These are phyloP conservation scores for Beauveria scarabaeidicola DNA, from an alignment of 2,329 filamentous ascomycete species.

Conservation along the genomic window DNA sequence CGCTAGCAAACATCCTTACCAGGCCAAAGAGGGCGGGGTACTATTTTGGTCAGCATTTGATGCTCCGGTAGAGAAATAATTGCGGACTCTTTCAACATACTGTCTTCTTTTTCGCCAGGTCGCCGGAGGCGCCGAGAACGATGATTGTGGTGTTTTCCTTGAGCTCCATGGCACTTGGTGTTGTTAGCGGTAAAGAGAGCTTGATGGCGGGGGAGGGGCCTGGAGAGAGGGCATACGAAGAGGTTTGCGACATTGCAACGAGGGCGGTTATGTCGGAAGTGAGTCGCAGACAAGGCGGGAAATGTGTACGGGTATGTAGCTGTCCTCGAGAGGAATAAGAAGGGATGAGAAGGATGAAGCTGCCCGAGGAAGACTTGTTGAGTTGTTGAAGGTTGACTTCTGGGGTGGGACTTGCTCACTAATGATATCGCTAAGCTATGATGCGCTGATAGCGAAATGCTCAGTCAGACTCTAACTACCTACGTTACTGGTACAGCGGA, in stretches of 20 bases:
- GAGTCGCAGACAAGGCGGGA: not conserved
- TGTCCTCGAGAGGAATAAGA: not conserved
- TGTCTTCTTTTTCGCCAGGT: constrained; percentile 99
- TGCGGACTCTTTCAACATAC: constrained; percentile 40
- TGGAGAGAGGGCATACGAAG: constrained; percentile 29
- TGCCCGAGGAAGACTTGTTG: not conserved
- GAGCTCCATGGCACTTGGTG: constrained; percentile 72
- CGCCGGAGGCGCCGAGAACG: constrained; percentile 92
- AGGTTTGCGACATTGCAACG: constrained; percentile 15
- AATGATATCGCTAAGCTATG: constrained; percentile 11
- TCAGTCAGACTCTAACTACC: constrained; percentile 5
- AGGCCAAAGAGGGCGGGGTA: constrained; percentile 96
- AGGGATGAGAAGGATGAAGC: not conserved
- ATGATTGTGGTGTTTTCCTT: constrained; percentile 98
- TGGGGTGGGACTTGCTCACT: constrained; percentile 10
- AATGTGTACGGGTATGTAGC: not conserved
- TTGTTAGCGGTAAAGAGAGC: constrained; percentile 8
- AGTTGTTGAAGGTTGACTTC: constrained; percentile 6
- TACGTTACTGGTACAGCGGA: constrained; percentile 10
- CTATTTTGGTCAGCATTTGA: constrained; percentile 36
- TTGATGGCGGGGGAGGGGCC: constrained; percentile 11
- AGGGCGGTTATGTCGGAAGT: constrained; percentile 4
- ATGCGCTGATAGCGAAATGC: constrained; percentile 12
- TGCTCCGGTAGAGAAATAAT: constrained; percentile 13
- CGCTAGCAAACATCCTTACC: constrained; percentile 48